Base-by-base conservation (phyloP, 2,329 filamentous ascomycete genomes). In the Penicillium palitans region DNA sequence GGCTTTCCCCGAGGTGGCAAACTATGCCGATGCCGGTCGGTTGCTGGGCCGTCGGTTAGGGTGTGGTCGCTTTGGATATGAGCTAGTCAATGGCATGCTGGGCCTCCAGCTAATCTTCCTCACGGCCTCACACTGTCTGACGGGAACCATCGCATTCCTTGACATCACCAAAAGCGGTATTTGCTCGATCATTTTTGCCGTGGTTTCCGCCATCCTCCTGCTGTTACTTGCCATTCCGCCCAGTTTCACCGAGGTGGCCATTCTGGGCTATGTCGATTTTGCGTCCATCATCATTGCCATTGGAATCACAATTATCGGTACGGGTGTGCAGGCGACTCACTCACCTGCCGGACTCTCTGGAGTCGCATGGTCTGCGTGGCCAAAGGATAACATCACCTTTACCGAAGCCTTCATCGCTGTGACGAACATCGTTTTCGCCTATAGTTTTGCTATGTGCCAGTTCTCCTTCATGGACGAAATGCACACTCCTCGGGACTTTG, bases 141-240 rank as follows among this genome's bases (percentile, higher is more conserved):
- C 78, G 6, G 78, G 78, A 12, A 78, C 78, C 6, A 80, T 80
- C 58, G 78, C 78, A 1, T 79, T 71, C 59, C 71, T 76, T 54
- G 66, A 68, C 50, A 78, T 80, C 53, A 73, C 76, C 57, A 65
- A 72, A 47, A 66, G 69, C 39, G 66, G 57, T 2, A 60, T 77
- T 21, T 79, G 78, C 61, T 76, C 76, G 0, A 62, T 68, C 35
- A 67, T 78, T 8, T 80, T 75, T 67, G 73, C 72, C 17, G 70
- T 77, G 12, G 72, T 80, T 25, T 79, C 76, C 0, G 78, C 77
- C 35, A 70, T 63, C 13, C 65, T 73, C 31, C 58, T 73, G 35
- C 66, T 71, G 29, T 21, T 65, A 13, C 57, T 73, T 3, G 70
- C 70, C 7, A 57, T 73, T 5, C 70, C 70, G 6, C 70, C 70